A percentile compares a stretch with the other conserved stretches of the same genome.
These are phyloP conservation scores for Citrullus colocynthis DNA, from an alignment of 306 rosid genomes.

Conservation along the genomic window DNA sequence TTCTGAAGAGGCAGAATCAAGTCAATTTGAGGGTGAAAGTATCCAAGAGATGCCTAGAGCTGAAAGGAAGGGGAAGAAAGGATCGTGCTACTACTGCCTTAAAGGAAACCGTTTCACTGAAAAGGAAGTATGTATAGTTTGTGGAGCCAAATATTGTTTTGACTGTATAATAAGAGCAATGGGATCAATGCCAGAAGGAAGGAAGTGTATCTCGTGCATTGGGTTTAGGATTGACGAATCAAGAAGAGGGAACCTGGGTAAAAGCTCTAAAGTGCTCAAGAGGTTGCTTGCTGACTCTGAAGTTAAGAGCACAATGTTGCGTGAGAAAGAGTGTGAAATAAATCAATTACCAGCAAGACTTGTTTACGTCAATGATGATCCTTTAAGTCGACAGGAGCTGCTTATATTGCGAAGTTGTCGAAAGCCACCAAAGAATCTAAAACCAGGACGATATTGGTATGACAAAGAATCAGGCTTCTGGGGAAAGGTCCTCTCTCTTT, in stretches of 20 bases:
- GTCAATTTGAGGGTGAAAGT: conserved; percentile 20
- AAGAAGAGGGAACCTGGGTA: conserved; percentile 35
- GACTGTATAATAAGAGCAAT: conserved; percentile 53
- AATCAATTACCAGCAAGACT: conserved; percentile 44
- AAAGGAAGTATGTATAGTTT: conserved; percentile 66
- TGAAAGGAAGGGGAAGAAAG: conserved; percentile 46
- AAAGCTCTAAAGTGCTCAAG: conserved; percentile 44
- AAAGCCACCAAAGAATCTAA: conserved; percentile 53
- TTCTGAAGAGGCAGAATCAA: conserved; percentile 13
- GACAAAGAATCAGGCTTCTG: conserved; percentile 68
- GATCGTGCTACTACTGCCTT: conserved; percentile 52
- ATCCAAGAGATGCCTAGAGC: conserved; percentile 24
- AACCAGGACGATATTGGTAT: conserved; percentile 70
- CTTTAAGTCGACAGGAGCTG: conserved; percentile 39
- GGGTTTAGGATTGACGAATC: conserved; percentile 41
- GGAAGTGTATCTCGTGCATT: conserved; percentile 64
- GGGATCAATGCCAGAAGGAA: conserved; percentile 88
- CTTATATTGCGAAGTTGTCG: conserved; percentile 22
- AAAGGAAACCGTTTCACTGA: conserved; percentile 41
- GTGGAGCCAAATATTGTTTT: conserved; percentile 59
- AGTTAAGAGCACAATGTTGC: conserved; percentile 26
- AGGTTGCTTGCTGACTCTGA: conserved; percentile 26
- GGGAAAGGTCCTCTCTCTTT: conserved; percentile 57
- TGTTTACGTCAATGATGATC: conserved; percentile 35
- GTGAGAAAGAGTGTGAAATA: conserved; percentile 31